These are phyloP conservation scores for Carex cristatella DNA, from an alignment of 176 grass and related monocot genomes.

Conservation along the genomic window DNA sequence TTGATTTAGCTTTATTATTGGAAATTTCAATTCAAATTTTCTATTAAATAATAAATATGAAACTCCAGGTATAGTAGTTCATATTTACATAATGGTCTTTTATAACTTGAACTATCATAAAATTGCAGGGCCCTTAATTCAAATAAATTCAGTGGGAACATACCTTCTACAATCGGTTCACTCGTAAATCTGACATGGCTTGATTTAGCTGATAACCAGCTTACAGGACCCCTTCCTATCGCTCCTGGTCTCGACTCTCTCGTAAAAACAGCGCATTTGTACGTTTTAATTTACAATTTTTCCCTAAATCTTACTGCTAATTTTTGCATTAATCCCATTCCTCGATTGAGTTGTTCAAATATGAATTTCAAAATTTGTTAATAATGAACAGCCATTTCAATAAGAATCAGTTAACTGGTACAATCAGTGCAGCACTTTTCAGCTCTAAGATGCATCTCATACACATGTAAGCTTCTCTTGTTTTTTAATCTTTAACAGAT, in stretches of 20 bases:
- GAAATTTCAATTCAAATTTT: slow-evolving; percentile 10
- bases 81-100: neutral
- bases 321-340: neutral
- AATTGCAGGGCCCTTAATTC: slow-evolving; percentile 62
- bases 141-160: slow-evolving; percentile 63
- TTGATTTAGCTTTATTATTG: slow-evolving; percentile 10
- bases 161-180: slow-evolving; percentile 53
- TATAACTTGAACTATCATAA: neutral
- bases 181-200: slow-evolving; percentile 69
- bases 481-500: slow-evolving; percentile 13
- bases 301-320: slow-evolving; percentile 6
- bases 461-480: slow-evolving; percentile 59
- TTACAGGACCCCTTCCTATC: slow-evolving; percentile 65
- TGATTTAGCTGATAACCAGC: slow-evolving; percentile 66
- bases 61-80: neutral
- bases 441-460: slow-evolving; percentile 33
- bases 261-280: slow-evolving; percentile 56
- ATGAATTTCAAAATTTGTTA: slow-evolving; percentile 4
- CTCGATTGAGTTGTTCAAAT: neutral
- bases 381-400: slow-evolving; percentile 74
- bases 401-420: slow-evolving; percentile 66
- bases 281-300: slow-evolving; percentile 29
- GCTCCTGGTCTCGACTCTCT: slow-evolving; percentile 70
- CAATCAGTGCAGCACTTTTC: slow-evolving; percentile 41
- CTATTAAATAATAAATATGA: neutral